Evolutionary conservation across 495 filamentous ascomycete species (phyloP).

Genomic region (Daldinia concentrica): DNA sequence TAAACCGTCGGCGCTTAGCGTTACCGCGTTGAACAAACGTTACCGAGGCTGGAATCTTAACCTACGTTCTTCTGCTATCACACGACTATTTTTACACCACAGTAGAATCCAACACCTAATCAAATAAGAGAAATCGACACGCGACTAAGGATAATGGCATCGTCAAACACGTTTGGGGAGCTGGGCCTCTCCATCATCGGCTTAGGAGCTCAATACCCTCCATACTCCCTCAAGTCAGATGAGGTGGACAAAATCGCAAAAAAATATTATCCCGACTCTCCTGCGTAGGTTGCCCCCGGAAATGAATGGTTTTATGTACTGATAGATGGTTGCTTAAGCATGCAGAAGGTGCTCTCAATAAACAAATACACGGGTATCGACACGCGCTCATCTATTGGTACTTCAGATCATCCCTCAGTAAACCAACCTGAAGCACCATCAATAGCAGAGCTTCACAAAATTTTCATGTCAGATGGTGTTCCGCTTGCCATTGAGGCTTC

Average conservation of each 20-base stretch:
- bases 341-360: conserved; percentile 68
- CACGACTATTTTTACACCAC: neutral
- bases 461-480: conserved; percentile 67
- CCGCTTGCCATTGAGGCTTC: conserved; percentile 65
- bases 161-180: conserved; percentile 44
- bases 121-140: neutral
- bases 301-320: neutral
- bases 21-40: neutral
- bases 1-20: neutral
- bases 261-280: conserved; percentile 59
- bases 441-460: conserved; percentile 62
- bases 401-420: conserved; percentile 64
- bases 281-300: conserved; percentile 52
- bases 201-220: conserved; percentile 61
- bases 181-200: conserved; percentile 62
- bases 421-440: conserved; percentile 63
- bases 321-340: conserved; percentile 46
- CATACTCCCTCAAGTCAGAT: conserved; percentile 52
- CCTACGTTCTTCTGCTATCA: neutral
- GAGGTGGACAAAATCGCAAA: conserved; percentile 54
- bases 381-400: conserved; percentile 66
- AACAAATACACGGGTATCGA: conserved; percentile 73
- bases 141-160: conserved; percentile 29
- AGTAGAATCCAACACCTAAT: neutral
- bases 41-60: neutral